Evolutionary conservation across 2,329 filamentous ascomycete species (phyloP), one percentile per base, ranked within the genome.

Genomic region (Aspergillus ruber): DNA sequence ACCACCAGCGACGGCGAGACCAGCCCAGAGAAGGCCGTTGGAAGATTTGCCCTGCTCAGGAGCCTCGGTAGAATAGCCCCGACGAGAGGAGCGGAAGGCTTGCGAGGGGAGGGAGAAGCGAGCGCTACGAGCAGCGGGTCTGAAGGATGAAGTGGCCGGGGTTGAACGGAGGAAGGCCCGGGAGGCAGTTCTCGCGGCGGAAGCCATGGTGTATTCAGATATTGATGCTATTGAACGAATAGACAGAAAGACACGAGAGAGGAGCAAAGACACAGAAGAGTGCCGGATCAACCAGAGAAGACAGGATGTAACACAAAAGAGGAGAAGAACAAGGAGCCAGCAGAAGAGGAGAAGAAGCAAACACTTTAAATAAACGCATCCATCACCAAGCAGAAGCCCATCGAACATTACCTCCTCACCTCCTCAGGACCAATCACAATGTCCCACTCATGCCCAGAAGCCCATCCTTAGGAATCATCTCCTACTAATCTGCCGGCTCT

Each of bases 1-100:
- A 60, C 79, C 86, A 62, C 77, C 80, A 45, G 76, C 79, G 45
- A 77, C 77, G 45, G 65, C 80, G 49, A 77, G 75, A 62, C 77
- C 84, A 55, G 81, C 67, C 73, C 79, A 83, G 59, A 84, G 65
- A 56, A 81, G 73, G 49, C 75, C 74, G 68, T 65, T 73, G 48
- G 72, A 72, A 21, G 72, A 71, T 56, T 73, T 74, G 49, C 79
- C 75, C 59, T 75, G 71, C 40, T 27, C 7, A 46, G 61, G 68
- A 56, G 81, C 72, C 70, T 83, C 83, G 47, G 86, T 85, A 40
- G 90, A 85, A 74, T 94, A 95, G 71, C 83, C 84, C 57, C 89
- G 87, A 58, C 84, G 86, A 62, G 82, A 82, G 62, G 85, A 78
- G 65, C 85, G 86, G 77, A 90, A 84, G 57, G 81, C 78, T 61